Evolutionary conservation across 2,329 filamentous ascomycete species (phyloP).

Genomic region (Setomelanomma holmii): DNA sequence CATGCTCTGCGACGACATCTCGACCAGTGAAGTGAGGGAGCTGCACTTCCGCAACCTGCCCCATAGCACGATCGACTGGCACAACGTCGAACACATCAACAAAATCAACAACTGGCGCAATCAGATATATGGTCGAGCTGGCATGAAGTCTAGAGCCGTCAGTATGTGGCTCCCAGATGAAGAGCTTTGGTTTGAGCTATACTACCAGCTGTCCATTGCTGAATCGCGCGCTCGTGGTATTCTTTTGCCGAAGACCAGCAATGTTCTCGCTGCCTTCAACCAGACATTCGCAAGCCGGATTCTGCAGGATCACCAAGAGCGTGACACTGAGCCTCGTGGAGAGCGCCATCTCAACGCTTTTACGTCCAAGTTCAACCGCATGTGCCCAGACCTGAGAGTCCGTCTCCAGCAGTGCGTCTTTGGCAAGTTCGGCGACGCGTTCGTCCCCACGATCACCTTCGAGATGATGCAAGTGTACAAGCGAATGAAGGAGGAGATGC

Average conservation of each 20-base stretch:
- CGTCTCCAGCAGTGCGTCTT: conserved; percentile 4
- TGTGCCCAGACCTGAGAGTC: conserved; percentile 5
- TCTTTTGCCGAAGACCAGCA: conserved; percentile 6
- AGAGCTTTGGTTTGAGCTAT: conserved; percentile 27
- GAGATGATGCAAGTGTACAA: conserved; percentile 15
- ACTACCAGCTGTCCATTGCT: conserved; percentile 21
- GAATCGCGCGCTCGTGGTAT: conserved; percentile 16
- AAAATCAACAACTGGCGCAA: conserved; percentile 34
- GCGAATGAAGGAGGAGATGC: conserved; percentile 8
- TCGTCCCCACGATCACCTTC: conserved; percentile 13
- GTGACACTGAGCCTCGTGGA: conserved; percentile 2
- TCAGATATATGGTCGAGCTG: conserved; percentile 30
- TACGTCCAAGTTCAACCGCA: conserved; percentile 23
- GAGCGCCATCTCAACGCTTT: conserved; percentile 17
- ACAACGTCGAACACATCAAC: conserved; percentile 18
- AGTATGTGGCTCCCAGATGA: conserved; percentile 24
- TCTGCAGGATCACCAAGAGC: conserved; percentile 5
- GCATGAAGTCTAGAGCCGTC: conserved; percentile 21
- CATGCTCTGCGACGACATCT: conserved; percentile 20
- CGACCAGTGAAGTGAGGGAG: conserved; percentile 10
- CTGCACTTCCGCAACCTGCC: conserved; percentile 27
- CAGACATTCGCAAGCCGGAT: conserved; percentile 16
- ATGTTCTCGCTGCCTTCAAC: conserved; percentile 22
- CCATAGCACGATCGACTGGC: conserved; percentile 26
- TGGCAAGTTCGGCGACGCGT: conserved; percentile 15